Base-by-base conservation (phyloP, 129 eudicot genomes). In the Smallanthus sonchifolius region DNA sequence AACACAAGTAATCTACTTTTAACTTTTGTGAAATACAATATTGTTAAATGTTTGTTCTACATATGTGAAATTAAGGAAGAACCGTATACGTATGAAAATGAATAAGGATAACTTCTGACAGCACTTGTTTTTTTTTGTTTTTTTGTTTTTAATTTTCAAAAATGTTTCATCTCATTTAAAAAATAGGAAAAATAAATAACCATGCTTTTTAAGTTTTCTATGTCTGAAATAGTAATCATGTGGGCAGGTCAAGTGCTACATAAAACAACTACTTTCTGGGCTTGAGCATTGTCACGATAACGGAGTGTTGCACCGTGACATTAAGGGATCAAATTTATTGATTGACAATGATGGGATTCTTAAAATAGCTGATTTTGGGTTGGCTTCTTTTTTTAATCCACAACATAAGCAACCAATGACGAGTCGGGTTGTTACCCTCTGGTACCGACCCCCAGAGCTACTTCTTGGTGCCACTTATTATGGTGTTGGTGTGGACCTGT, bases 251-350 rank as follows among this genome's bases (percentile, higher is more conserved):
- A 85, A 87, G n/a, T 87, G 92, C 81, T 87, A 66, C 24, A 80
- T 87, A 67, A 73, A 82, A 65, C 92, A 87, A 35, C 73, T 87
- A 19, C 80, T 87, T 34, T 79, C 83, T 52, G 92, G 92, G 73
- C 89, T 87, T 20, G 92, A 87, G 71, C 92, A 87, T 74, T 87
- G 92, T 72, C 92, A 87, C 68, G 65, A 48, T 28, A 79, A 79
- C 3, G 83, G 87, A 34, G 87, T 87, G 28, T 55, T 87, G 48
- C 92, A 87, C 61, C 87, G 92, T 40, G 92, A 87, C 45, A 84
- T 87, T 44, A 87, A 87, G 74, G 82, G 88, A 48, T 81, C 91
- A 20, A 87, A 87, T 82, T 70, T 87, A 39, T 77, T 87, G 1
- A 70, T 84, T 4, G 85, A 82, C 57, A 80, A 82, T 24, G 75